phyloP scores from a whole-genome alignment of 2,329 filamentous ascomycete genomes.

The Hawksworthiomyces lignivorus region DNA sequence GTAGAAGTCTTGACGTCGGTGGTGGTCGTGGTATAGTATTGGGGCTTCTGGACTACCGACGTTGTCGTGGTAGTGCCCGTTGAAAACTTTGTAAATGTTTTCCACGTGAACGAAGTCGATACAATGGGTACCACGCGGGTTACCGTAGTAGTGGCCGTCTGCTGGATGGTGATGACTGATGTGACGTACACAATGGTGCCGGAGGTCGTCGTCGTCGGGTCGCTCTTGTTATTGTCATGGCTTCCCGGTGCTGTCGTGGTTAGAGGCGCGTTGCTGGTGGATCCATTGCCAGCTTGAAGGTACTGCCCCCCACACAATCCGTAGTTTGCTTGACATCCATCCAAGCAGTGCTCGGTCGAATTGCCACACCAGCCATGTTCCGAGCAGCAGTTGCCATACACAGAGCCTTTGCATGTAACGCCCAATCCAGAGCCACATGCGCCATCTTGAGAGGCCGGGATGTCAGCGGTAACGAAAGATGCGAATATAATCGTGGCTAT shows the following conservation, averaged over 20 bases:
- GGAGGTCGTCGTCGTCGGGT: not conserved
- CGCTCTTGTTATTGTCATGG: not conserved
- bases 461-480: not conserved
- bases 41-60: not conserved
- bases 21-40: not conserved
- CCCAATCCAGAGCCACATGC: constrained; percentile 1
- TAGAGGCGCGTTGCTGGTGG: not conserved
- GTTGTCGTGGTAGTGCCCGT: constrained; percentile 2
- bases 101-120: constrained; percentile 8
- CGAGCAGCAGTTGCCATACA: constrained; percentile 11
- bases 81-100: constrained; percentile 5
- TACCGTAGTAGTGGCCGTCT: constrained; percentile 4
- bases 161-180: not conserved
- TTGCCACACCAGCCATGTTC: constrained; percentile 12
- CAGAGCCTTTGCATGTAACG: constrained; percentile 10
- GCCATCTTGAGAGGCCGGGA: constrained; percentile 7
- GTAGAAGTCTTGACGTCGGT: not conserved
- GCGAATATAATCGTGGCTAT: constrained; percentile 15
- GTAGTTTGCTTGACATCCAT: constrained; percentile 11
- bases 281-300: not conserved
- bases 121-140: constrained; percentile 1
- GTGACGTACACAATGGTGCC: constrained; percentile 5
- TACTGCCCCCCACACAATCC: constrained; percentile 7
- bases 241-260: not conserved
- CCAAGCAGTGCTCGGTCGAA: constrained; percentile 10